Base-by-base conservation (phyloP, 495 filamentous ascomycete genomes). In the Penicillium desertorum region DNA sequence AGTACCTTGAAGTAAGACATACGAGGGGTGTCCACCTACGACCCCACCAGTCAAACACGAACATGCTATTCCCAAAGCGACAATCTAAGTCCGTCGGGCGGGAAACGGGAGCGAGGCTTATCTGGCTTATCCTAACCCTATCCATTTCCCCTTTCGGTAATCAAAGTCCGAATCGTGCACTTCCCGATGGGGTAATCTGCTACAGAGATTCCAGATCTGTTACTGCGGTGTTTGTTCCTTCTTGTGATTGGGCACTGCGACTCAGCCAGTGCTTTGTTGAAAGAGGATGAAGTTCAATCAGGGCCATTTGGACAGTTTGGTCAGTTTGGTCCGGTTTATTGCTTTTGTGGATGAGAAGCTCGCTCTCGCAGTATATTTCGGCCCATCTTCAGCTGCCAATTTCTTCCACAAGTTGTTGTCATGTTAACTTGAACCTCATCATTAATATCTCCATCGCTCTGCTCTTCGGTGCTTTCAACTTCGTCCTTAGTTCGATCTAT, bases 151-250 rank as follows among this genome's bases (percentile, higher is more conserved):
- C 19, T 41, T 51, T 51, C 8, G 49, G 34, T 41, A 51, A 51
- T 25, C 42, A 12, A 51, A 51, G 19, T 51, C 49, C 49, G 49
- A 12, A 34, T 23, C 49, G 6, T 41, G 20, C 20, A 41, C 49
- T 36, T 51, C 34, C 49, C 19, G 6, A 41, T 51, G 34, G 49
- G 34, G 49, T 37, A 51, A 51, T 51, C 49, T 27, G 34, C 30
- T 27, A 11, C 10, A 51, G 1, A 41, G 32, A 41, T 51, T 51
- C 34, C 34, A 51, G 19, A 51, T 51, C 34, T 39, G 49, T 43
- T 17, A 20, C 20, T 17, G 10, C 12, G 3, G 0, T 43, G 41
- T 43, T 43, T 43, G 41, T 43, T 43, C 6, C n/a, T 12, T 43
- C n/a, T 43, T 3, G 1, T 43, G 41, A 43, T 43, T 43, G 41